These are phyloP conservation scores for Starmera caribaea DNA, from an alignment of 805 yeast genomes.

Conservation along the genomic window DNA sequence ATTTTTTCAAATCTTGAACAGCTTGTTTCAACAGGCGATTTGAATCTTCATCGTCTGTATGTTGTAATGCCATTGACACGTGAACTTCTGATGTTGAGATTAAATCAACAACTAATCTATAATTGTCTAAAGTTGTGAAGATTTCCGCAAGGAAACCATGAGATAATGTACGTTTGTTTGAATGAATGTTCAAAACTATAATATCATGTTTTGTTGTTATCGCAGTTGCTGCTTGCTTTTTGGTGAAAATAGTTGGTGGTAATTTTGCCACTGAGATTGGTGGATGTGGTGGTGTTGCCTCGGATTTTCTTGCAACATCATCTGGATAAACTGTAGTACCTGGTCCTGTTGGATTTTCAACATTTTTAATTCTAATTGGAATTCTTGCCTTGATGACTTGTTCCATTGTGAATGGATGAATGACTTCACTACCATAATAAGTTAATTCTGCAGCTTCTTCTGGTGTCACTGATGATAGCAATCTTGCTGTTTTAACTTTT, in stretches of 20 bases:
- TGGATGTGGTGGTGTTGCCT: slow-evolving; percentile 89
- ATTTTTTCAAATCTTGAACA: slow-evolving; percentile 61
- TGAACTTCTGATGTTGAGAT: slow-evolving; percentile 97
- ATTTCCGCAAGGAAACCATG: slow-evolving; percentile 94
- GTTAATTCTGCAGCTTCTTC: slow-evolving; percentile 98
- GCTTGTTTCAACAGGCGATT: slow-evolving; percentile 55
- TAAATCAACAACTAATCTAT: slow-evolving; percentile 83
- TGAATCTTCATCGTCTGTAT: slow-evolving; percentile 52
- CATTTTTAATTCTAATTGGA: slow-evolving; percentile 95
- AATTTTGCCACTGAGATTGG: slow-evolving; percentile 55
- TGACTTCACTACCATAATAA: slow-evolving; percentile 95
- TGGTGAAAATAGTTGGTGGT: slow-evolving; percentile 29
- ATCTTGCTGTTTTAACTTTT: slow-evolving; percentile 82
- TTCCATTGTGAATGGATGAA: slow-evolving; percentile 99
- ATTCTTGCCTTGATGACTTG: slow-evolving; percentile 94
- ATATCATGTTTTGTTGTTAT: slow-evolving; percentile 92
- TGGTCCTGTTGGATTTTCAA: slow-evolving; percentile 82
- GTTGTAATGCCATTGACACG: slow-evolving; percentile 94
- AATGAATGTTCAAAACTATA: slow-evolving; percentile 86
- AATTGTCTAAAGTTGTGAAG: slow-evolving; percentile 76
- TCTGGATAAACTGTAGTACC: slow-evolving; percentile 96
- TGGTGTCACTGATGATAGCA: slow-evolving; percentile 84
- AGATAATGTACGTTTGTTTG: slow-evolving; percentile 83
- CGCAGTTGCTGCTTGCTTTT: slow-evolving; percentile 78
- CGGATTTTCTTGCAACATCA: slow-evolving; percentile 76